Evolutionary conservation across 2,329 filamentous ascomycete genomes (phyloP).

Genomic region (Colletotrichum musicola): DNA sequence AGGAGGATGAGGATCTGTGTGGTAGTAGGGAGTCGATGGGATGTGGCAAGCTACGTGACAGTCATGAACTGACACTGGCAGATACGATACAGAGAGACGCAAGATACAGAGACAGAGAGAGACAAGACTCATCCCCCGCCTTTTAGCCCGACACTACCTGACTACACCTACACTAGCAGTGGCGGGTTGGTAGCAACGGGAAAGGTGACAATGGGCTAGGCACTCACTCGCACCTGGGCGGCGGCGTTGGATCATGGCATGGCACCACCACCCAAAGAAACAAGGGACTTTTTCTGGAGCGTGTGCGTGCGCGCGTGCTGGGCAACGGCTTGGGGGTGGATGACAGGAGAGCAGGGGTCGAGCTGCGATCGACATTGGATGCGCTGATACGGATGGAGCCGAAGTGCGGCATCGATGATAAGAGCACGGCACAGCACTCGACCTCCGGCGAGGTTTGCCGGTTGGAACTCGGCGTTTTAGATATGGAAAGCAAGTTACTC

Average conservation of each 20-base stretch:
- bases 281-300: no score
- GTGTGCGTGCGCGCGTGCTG: no score
- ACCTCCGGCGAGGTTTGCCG: no score
- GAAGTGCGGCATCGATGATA: conserved; percentile 12
- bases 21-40: not conserved
- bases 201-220: conserved; percentile 15
- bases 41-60: conserved; percentile 33
- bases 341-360: conserved; percentile 1
- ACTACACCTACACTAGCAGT: not conserved
- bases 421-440: no score
- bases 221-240: no score
- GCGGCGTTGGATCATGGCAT: no score
- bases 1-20: not conserved
- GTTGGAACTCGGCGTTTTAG: no score
- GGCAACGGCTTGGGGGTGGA: no score
- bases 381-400: no score
- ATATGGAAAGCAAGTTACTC: no score
- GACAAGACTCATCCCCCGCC: not conserved
- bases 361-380: no score
- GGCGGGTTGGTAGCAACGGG: conserved; percentile 22
- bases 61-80: not conserved
- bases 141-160: not conserved
- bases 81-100: not conserved
- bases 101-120: not conserved
- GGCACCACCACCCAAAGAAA: no score